Evolutionary conservation across 2,329 filamentous ascomycete genomes (phyloP), one percentile per base, ranked within the genome.

Genomic region (Aspergillus nomiae): DNA sequence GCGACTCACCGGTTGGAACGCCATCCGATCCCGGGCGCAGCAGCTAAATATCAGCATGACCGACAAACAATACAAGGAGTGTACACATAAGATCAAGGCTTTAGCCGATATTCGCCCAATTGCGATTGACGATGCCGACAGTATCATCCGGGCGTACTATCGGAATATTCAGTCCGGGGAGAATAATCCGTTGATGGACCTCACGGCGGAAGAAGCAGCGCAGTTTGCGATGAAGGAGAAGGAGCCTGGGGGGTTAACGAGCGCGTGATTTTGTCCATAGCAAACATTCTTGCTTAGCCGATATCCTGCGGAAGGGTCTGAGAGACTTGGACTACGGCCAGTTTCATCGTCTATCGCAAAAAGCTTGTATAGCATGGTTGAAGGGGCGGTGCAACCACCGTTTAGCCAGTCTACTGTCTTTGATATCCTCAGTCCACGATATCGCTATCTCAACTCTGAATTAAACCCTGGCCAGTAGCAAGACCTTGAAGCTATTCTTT

Each of bases 1-100:
- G 46, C 85, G 93, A 66, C 78, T 96, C 71, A 96, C 92, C 4
- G 93, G 93, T 72, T 96, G 92, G 94, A 97, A 97, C 76, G 93
- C 94, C 51, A 92, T 97, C 84, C 97, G 97, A 87, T 91, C 88
- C 60, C 88, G 94, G 81, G 90, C 91, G 24, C 88, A 91, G 72
- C 93, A 97, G 81, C 87, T 97, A 61, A 90, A 91, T 67, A 84
- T 97, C 55, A 80, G 84, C 60, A 89, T 93, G 89, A 91, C 88
- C 10, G 91, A 94, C 71, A 86, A 85, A 9, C 87, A 93, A 77
- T 87, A 89, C 83, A 93, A 94, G 86, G 83, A 88, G 73, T 85
- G 89, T 75, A 95, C 92, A 16, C 85, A 87, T 76, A 96, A 96
- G 89, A 95, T 97, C 85, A 97, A 97, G 90, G 86, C 87, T 50